Evolutionary conservation across 179 eudicot species (phyloP).

Genomic region (Heliamphora pulchella): DNA sequence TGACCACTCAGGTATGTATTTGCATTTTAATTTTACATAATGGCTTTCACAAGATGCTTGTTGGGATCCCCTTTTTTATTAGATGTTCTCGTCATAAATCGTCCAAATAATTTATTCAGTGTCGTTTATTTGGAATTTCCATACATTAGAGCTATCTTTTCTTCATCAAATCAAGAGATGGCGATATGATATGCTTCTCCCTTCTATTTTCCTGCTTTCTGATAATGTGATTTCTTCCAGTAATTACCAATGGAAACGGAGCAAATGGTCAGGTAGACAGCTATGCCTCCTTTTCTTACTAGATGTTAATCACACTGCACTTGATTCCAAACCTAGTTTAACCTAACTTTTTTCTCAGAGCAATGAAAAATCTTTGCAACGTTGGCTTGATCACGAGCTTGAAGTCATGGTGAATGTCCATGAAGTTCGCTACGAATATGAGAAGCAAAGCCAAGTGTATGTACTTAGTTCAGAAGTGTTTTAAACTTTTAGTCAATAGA

Average conservation of each 20-base stretch:
- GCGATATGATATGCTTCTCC: background rate
- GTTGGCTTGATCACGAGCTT: constrained; percentile 97
- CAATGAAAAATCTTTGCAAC: constrained; percentile 89
- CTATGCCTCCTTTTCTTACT: background rate
- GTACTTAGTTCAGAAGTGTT: constrained; percentile 20
- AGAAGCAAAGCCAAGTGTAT: constrained; percentile 99
- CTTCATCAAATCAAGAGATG: background rate
- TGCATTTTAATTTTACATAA: constrained; percentile 6
- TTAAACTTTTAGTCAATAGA: constrained; percentile 4
- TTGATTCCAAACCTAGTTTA: constrained; percentile 12
- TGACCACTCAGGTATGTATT: constrained; percentile 63
- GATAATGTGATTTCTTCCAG: constrained; percentile 40
- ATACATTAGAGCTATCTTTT: background rate
- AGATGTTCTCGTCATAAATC: too few species aligned
- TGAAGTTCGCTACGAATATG: constrained; percentile 97
- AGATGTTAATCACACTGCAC: constrained; percentile 1
- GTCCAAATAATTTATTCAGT: background rate
- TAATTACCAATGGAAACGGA: constrained; percentile 59
- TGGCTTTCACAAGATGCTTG: constrained; percentile 7
- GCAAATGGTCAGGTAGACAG: constrained; percentile 68
- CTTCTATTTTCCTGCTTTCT: constrained; percentile 19
- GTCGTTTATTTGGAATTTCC: background rate
- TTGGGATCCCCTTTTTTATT: background rate
- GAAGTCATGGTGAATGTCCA: constrained; percentile 98
- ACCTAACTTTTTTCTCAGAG: constrained; percentile 39